These are phyloP conservation scores for Talaromyces trachyspermus DNA, from an alignment of 495 filamentous ascomycete species.

Conservation along the genomic window DNA sequence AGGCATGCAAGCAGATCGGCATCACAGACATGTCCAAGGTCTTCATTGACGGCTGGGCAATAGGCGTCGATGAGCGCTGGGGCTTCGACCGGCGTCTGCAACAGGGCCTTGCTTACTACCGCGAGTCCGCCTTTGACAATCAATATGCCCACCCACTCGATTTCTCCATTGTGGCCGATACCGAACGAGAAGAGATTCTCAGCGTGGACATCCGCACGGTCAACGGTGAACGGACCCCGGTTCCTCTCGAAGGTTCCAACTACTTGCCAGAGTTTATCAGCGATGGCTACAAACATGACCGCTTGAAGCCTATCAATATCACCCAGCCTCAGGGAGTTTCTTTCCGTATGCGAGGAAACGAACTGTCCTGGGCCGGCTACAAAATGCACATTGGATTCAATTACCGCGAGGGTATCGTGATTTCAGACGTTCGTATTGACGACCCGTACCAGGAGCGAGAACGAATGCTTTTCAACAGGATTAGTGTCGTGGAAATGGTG, in stretches of 20 bases:
- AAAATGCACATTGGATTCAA: slow-evolving; percentile 62
- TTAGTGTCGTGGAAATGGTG: slow-evolving; percentile 69
- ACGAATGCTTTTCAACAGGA: slow-evolving; percentile 54
- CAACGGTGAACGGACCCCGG: slow-evolving; percentile 53
- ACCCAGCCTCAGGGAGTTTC: slow-evolving; percentile 33
- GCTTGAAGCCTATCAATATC: slow-evolving; percentile 33
- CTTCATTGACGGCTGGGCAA: slow-evolving; percentile 58
- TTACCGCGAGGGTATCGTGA: slow-evolving; percentile 58
- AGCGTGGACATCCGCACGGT: slow-evolving; percentile 87
- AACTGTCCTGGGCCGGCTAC: slow-evolving; percentile 30
- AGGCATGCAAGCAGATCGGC: slow-evolving; percentile 75
- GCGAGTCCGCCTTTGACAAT: slow-evolving; percentile 40
- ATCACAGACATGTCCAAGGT: slow-evolving; percentile 84
- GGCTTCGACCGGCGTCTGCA: slow-evolving; percentile 31
- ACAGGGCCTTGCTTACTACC: slow-evolving; percentile 35
- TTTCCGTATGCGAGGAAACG: slow-evolving; percentile 33
- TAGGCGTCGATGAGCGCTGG: slow-evolving; percentile 33
- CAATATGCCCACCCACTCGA: slow-evolving; percentile 35
- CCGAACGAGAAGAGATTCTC: slow-evolving; percentile 88
- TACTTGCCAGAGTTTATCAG: slow-evolving; percentile 37
- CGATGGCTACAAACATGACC: slow-evolving; percentile 27
- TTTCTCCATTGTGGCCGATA: slow-evolving; percentile 37
- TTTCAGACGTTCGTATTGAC: slow-evolving; percentile 50
- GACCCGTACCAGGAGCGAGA: slow-evolving; percentile 53
- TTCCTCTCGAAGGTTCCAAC: slow-evolving; percentile 46